Evolutionary conservation across 768 basidiomycete genomes (phyloP).

Genomic region (Filobasidium floriforme): DNA sequence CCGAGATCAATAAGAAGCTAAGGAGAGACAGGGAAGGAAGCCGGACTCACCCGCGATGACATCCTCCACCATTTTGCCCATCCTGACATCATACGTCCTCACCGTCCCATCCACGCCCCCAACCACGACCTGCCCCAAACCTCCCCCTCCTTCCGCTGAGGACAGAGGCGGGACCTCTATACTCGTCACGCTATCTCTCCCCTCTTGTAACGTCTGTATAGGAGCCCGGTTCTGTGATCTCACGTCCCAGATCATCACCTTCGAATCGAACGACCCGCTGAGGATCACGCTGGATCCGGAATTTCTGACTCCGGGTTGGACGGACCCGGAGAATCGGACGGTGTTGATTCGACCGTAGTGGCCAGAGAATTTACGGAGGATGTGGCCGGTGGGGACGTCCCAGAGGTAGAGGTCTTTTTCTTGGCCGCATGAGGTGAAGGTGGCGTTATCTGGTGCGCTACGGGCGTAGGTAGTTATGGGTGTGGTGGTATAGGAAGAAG

Average conservation of each 20-base stretch:
- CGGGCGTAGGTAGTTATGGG: no score
- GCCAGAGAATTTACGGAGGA: conserved; percentile 72
- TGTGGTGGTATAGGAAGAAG: no score
- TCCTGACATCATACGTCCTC: conserved; percentile 88
- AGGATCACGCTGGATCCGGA: conserved; percentile 76
- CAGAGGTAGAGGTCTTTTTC: conserved; percentile 88
- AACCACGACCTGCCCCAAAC: conserved; percentile 57
- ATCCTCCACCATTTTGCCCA: conserved; percentile 81
- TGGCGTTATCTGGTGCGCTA: conserved; percentile 86
- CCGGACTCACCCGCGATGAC: conserved; percentile 70
- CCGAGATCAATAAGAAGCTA: neutral
- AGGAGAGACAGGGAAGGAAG: neutral
- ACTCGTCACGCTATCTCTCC: conserved; percentile 76
- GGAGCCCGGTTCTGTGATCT: conserved; percentile 70
- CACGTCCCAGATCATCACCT: conserved; percentile 85
- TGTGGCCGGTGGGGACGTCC: conserved; percentile 85
- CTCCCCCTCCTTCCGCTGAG: conserved; percentile 35
- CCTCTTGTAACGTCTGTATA: conserved; percentile 83
- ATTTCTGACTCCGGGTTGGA: conserved; percentile 46
- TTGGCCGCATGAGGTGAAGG: conserved; percentile 87
- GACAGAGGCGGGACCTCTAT: conserved; percentile 46
- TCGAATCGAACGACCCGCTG: conserved; percentile 87
- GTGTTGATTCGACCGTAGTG: conserved; percentile 85
- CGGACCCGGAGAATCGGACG: conserved; percentile 59
- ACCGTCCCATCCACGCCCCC: conserved; percentile 89